Base-by-base conservation (phyloP, 805 yeast genomes). In the Saccharomycopsis malanga region DNA sequence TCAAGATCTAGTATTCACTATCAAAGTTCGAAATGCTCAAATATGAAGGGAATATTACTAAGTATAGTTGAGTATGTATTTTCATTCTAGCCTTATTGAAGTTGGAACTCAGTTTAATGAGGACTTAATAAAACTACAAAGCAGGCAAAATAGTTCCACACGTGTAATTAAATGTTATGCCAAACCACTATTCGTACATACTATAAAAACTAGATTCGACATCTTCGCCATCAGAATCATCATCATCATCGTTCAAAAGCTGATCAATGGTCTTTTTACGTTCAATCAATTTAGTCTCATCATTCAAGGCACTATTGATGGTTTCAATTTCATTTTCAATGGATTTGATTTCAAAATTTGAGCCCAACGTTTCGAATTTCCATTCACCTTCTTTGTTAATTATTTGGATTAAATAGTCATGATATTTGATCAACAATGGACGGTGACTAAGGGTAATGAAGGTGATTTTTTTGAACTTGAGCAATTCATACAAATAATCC, bases 371-470 rank as follows among this genome's bases (percentile, higher is more conserved):
- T 56, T 81, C 83, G 63, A 81, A 66, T 49, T 70, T 70, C 81
- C 84, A 82, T 12, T 67, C 64, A 34, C 67, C 64, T 6, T 76
- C 73, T 38, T 73, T 72, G 30, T 74, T 76, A 24, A 81, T 74
- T 35, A 89, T 74, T 55, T 83, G 86, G 46, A 89, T 67, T 23
- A 86, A 68, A 55, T 74, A 77, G 54, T 83, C 88, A 62, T 88
- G 97, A 61, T 87, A 88, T 63, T 86, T 86, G 66, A 86, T 76
- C 60, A 88, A 70, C 37, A 86, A 71, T 25, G 94, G 91, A 41
- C 96, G 74, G 61, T 88, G 96, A 23, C 87, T 76, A 50, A 88
- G 75, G 1, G 96, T 87, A 47, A 88, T 77, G 54, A 85, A 77
- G 1, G 94, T 83, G 61, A 87, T 83, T 38, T 77, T 74, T 57